These are phyloP conservation scores for Diospyros lotus DNA, from an alignment of 148 eudicot genomes.

Conservation along the genomic window DNA sequence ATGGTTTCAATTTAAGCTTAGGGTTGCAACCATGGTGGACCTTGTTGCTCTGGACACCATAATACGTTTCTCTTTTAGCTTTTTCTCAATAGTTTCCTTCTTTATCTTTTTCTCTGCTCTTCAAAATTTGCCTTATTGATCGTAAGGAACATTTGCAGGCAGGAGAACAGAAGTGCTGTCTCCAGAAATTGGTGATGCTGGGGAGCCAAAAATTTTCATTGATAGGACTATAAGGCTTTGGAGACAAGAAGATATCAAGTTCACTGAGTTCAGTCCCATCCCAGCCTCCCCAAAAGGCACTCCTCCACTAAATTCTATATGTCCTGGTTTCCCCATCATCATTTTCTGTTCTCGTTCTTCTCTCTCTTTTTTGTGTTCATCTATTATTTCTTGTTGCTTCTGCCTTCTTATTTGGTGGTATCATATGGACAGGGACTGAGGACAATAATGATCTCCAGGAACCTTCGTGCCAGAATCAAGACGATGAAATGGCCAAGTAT, in stretches of 20 bases:
- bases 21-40: not conserved
- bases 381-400: not conserved
- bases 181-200: conserved; percentile 30
- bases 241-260: conserved; percentile 25
- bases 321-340: not conserved
- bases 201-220: conserved; percentile 23
- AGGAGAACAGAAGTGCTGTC: conserved; percentile 19
- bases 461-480: conserved; percentile 38
- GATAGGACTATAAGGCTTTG: conserved; percentile 30
- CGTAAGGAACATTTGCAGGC: conserved; percentile 20
- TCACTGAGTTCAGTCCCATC: conserved; percentile 31
- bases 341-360: not conserved
- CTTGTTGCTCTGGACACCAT: not conserved
- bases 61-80: conserved; percentile 6
- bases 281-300: conserved; percentile 40
- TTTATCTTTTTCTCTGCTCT: not conserved
- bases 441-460: conserved; percentile 25
- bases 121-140: not conserved
- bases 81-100: not conserved
- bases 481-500: conserved; percentile 63
- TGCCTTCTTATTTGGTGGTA: conserved; percentile 11
- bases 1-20: not conserved
- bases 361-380: conserved; percentile 9
- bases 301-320: not conserved
- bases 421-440: conserved; percentile 36